These are phyloP conservation scores for Sclerotinia glacialis DNA, from an alignment of 2,329 filamentous ascomycete species.

Conservation along the genomic window DNA sequence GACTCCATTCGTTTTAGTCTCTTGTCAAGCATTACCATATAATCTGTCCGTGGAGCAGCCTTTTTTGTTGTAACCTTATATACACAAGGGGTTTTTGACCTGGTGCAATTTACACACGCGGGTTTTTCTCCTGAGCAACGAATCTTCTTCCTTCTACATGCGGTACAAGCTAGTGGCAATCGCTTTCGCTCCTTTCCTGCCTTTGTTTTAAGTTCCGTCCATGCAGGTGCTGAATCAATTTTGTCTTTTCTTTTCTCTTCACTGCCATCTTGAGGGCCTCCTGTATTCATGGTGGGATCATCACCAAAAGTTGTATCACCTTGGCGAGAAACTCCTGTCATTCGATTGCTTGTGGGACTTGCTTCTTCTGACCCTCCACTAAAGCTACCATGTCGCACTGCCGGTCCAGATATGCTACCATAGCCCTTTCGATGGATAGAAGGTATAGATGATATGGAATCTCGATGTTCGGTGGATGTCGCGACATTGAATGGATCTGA, in stretches of 20 bases:
- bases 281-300: slow-evolving; percentile 55
- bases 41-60: slow-evolving; percentile 90
- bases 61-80: slow-evolving; percentile 97
- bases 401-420: slow-evolving; percentile 27
- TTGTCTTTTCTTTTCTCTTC: slow-evolving; percentile 58
- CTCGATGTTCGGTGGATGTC: slow-evolving; percentile 29
- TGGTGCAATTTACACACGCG: slow-evolving; percentile 91
- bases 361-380: slow-evolving; percentile 39
- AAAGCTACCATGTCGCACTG: slow-evolving; percentile 31
- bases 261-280: slow-evolving; percentile 50
- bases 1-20: slow-evolving; percentile 96
- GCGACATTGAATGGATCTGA: slow-evolving; percentile 33
- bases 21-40: slow-evolving; percentile 99
- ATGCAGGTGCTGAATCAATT: slow-evolving; percentile 59
- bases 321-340: slow-evolving; percentile 21
- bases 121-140: slow-evolving; percentile 97
- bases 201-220: slow-evolving; percentile 84
- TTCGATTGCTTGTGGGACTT: slow-evolving; percentile 37
- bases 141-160: slow-evolving; percentile 95
- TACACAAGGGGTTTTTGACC: slow-evolving; percentile 90
- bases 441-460: slow-evolving; percentile 32
- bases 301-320: slow-evolving; percentile 42
- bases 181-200: slow-evolving; percentile 95
- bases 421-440: slow-evolving; percentile 30
- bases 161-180: slow-evolving; percentile 89